These are phyloP conservation scores for Austroboletus novae-zelandiae DNA, from an alignment of 1,284 basidiomycete species.

Conservation along the genomic window DNA sequence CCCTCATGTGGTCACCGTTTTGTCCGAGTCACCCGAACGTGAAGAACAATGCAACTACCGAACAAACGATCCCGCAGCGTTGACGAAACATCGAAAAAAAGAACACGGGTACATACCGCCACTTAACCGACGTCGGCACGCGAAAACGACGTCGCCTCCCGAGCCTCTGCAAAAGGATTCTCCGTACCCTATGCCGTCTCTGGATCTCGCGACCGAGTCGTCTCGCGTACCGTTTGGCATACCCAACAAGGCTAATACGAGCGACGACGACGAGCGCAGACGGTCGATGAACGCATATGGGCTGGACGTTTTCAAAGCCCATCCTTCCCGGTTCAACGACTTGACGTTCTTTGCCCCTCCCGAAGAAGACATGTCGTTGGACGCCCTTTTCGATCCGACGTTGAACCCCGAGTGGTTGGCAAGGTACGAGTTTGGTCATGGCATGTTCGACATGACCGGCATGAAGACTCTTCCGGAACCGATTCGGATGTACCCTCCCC, in stretches of 20 bases:
- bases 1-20: conserved; percentile 12
- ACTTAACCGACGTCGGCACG: conserved; percentile 3
- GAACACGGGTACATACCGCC: conserved; percentile 22
- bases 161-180: neutral
- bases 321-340: neutral
- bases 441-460: neutral
- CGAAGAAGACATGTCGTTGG: conserved; percentile 1
- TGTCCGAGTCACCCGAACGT: neutral
- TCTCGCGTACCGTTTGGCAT: neutral
- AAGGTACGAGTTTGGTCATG: conserved; percentile 8
- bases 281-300: neutral
- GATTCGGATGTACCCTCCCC: neutral
- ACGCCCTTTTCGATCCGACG: conserved; percentile 4
- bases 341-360: neutral
- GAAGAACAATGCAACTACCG: conserved; percentile 16
- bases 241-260: neutral
- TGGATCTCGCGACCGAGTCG: neutral
- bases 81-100: conserved; percentile 28
- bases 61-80: conserved; percentile 29
- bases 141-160: neutral
- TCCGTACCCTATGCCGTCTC: neutral
- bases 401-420: conserved; percentile 15
- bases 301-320: neutral
- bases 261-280: neutral
- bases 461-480: neutral